A percentile compares a stretch with the other conserved stretches of the same genome.
phyloP scores from a whole-genome alignment of 169 alveolate genomes.

The Condylostoma magnum region DNA sequence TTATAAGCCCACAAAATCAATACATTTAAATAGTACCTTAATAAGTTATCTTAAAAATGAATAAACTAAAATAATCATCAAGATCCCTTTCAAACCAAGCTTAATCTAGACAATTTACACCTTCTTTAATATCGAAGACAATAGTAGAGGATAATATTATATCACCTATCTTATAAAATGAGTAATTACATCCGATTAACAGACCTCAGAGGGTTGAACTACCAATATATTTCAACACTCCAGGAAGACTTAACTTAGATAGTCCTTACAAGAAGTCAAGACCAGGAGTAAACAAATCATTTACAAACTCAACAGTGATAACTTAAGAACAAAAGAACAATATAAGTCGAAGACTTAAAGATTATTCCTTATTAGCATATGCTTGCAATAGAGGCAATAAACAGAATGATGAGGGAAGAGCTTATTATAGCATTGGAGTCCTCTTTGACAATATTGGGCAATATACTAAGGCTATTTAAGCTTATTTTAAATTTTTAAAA shows the following conservation, averaged over 20 bases:
- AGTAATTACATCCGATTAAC: slow-evolving; percentile 4
- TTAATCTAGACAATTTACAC: too few species aligned
- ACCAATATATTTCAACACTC: slow-evolving; percentile 78
- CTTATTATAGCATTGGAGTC: slow-evolving; percentile 75
- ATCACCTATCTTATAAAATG: too few species aligned
- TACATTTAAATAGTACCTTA: too few species aligned
- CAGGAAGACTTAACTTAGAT: slow-evolving; percentile 41
- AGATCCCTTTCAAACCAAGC: too few species aligned
- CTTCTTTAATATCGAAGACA: too few species aligned
- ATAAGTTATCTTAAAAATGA: too few species aligned
- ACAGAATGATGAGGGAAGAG: slow-evolving; percentile 81
- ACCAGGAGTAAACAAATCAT: not conserved
- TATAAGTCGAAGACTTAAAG: slow-evolving; percentile 57
- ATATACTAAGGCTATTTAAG: slow-evolving; percentile 54
- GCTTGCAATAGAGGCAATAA: slow-evolving; percentile 82
- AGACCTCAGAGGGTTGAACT: slow-evolving; percentile 74
- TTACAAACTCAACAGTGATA: slow-evolving; percentile 31
- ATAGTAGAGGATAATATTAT: too few species aligned
- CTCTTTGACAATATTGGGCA: slow-evolving; percentile 67
- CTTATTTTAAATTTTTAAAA: slow-evolving; percentile 57
- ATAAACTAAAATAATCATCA: too few species aligned
- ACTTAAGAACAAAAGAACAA: slow-evolving; percentile 54
- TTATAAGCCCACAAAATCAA: too few species aligned
- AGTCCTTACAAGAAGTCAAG: slow-evolving; percentile 12
- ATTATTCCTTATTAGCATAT: slow-evolving; percentile 65